Evolutionary conservation across 768 basidiomycete species (phyloP), one percentile per base, ranked within the genome.

Genomic region (Rhodocollybia butyracea): DNA sequence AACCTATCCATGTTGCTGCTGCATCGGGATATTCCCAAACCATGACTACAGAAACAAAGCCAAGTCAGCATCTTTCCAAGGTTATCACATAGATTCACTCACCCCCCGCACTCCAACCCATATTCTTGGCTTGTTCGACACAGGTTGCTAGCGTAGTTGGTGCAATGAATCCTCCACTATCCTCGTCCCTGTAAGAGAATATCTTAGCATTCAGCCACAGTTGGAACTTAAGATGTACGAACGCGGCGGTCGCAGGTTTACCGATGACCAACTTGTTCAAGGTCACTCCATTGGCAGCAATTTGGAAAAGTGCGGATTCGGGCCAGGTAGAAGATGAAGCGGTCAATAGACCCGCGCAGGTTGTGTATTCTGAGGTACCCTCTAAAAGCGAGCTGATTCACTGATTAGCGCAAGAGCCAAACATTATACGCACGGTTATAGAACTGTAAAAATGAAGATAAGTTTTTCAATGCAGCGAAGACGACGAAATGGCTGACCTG

Each of bases 261-360:
- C 88, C 89, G 62, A 91, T 87, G 58, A 90, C 82, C 48, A 90
- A 73, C 69, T 91, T 90, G 66, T 78, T 67, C 46, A 82, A 63
- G 2, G 75, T 65, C 8, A 90, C 79, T 22, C 85, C 86, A 56
- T 70, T 79, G 1, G 76, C 75, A 39, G 79, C 78, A 57, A 85
- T 83, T 64, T 85, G 77, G 69, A 85, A 81, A 36, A 78, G 70
- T 1, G 87, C 76, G 0, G 85, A 77, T 38, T 83, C 54, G 7
- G 88, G 89, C 83, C 83, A 89, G 34, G 71, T 66, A 54, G 67
- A 73, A 6, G 84, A 83, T 6, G 86, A 88, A 1, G 76, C 66
- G 5, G 73, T 81, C 42, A 90, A 69, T 30, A 92, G 78, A 39
- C 76, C 77, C 21, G 65, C 48, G 64, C 86, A 89, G 26, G 83